Evolutionary conservation across 2,329 filamentous ascomycete genomes (phyloP), one percentile per base, ranked within the genome.

Genomic region (Fusarium pseudoanthophilum): DNA sequence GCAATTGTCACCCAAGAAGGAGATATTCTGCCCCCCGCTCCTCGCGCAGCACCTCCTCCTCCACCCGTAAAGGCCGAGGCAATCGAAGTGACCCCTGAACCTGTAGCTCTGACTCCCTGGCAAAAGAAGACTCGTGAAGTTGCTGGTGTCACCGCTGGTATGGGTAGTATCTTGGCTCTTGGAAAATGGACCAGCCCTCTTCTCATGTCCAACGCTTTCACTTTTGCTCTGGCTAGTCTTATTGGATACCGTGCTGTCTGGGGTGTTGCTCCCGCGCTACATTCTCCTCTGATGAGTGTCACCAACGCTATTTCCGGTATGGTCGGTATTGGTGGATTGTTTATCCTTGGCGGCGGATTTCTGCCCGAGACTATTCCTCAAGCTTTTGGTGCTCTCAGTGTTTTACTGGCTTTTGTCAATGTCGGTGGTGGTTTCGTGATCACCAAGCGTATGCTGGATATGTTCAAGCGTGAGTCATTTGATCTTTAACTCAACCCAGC

Each of bases 281-380:
- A 97, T 81, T 95, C 93, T 4, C 95, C 94, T 3, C 84, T 97
- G 10, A 97, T 97, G 95, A 95, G 92, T 75, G 94, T 97, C 40
- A 97, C 95, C 13, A 97, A 97, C 80, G 95, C 95, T 34, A 97
- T 97, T 76, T 96, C 93, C 37, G 94, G 92, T 82, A 94, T 97
- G 92, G 95, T 97, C 36, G 95, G 94, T 65, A 88, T 97, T 69
- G 95, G 94, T 64, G 94, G 95, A 18, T 87, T 97, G 73, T 97
- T 97, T 83, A 91, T 97, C 61, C 92, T 97, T 84, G 95, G 94
- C 18, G 94, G 94, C 36, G 94, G 94, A 30, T 92, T 91, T 78
- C 73, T 94, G 1, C 93, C 93, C 0, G 90, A 91, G 76, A 97
- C 93, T 0, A 86, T 97, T 11, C 94, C 94, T 1, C 94, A 97